Base-by-base conservation (phyloP, 495 filamentous ascomycete species). In the Penicillium macrosclerotiorum region DNA sequence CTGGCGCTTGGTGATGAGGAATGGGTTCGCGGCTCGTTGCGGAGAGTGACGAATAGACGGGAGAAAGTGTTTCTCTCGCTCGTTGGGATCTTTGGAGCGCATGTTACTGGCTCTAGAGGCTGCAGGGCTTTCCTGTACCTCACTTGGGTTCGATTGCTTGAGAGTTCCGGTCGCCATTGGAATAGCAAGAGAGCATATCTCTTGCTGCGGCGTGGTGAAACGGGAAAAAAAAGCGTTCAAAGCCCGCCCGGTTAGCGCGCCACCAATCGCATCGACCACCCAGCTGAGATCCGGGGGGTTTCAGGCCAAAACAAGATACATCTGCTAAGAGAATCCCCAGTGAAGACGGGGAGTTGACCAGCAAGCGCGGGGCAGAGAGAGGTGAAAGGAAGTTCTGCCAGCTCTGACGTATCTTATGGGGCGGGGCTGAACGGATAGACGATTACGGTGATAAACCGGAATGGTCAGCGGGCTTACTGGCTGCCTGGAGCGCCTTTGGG, bases 1-100 rank as follows among this genome's bases (percentile, higher is more conserved):
- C 29, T 77, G 69, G 47, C 77, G 72, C 17, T 76, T 62, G 37
- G 68, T 67, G 42, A 84, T 72, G 51, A 82, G 65, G 38, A 69
- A 70, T 17, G 81, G 76, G 47, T 74, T 71, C 43, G 76, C 56
- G 27, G 72, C 63, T 57, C 69, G 67, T 44, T 77, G 69, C 20
- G 67, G 54, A 27, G 68, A 60, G 43, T 69, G 64, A 61, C 71
- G 77, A 44, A 74, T 52, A 25, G 68, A 65, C 9, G 67, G 65
- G 17, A 78, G 55, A 27, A 69, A 52, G 27, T 65, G 64, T 58
- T 74, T 78, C 49, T 82, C 76, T 32, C 75, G 73, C 34, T 79
- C 72, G 48, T 69, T 72, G 39, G 64, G 37, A 36, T 64, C 60
- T 17, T 61, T 42, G 11, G 62, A 60, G n/a, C 63, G 48, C 51